Percentiles rank a stretch among this genome's conserved stretches.
These are phyloP conservation scores for Yarrowia sp. DNA, from an alignment of 805 yeast species.

Conservation along the genomic window DNA sequence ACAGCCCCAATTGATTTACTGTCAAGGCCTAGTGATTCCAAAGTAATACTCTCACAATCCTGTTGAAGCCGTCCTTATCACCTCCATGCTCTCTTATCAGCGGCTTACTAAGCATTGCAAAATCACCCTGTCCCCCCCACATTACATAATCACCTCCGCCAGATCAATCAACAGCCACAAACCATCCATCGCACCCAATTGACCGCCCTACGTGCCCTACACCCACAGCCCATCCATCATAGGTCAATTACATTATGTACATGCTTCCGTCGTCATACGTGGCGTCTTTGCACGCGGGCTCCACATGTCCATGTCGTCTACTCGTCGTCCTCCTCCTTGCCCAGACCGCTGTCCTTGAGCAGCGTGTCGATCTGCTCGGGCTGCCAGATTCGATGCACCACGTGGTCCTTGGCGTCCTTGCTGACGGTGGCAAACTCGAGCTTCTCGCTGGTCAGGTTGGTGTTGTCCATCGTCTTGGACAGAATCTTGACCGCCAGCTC, in stretches of 20 bases:
- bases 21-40: too few species aligned
- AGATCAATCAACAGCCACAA: not conserved
- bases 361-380: constrained; percentile 73
- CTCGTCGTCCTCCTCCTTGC: constrained; percentile 55
- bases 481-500: constrained; percentile 87
- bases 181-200: not conserved
- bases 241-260: constrained; percentile 1
- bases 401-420: constrained; percentile 47
- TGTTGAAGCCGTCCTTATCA: too few species aligned
- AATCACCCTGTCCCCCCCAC: not conserved
- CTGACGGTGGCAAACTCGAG: constrained; percentile 85
- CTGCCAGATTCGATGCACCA: constrained; percentile 70
- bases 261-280: not conserved
- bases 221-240: not conserved
- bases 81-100: too few species aligned
- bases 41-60: too few species aligned
- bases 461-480: constrained; percentile 88
- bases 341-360: constrained; percentile 68
- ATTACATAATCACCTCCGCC: not conserved
- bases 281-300: not conserved
- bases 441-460: constrained; percentile 81
- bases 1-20: too few species aligned
- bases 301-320: not conserved
- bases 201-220: not conserved
- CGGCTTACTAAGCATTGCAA: too few species aligned